Conservation (phyloP, 768 basidiomycete genomes). For the Xerocomus potaroensis region DNA sequence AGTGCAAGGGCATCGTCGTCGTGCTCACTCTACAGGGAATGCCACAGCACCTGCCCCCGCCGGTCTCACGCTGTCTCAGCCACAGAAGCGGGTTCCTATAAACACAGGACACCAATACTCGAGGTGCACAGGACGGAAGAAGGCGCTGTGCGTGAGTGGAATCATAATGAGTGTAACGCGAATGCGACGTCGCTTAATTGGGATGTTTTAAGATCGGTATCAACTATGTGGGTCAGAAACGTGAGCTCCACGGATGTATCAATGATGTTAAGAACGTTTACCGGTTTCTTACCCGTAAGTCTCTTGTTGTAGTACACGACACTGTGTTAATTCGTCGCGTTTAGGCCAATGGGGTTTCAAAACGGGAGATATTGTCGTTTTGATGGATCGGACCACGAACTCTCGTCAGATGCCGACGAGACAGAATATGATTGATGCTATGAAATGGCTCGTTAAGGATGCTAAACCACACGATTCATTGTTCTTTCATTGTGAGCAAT, state of each 20-base stretch:
- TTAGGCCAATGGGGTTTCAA: slow-evolving; percentile 44
- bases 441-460: slow-evolving; percentile 64
- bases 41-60: not conserved
- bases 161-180: not conserved
- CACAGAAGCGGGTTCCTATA: slow-evolving; percentile 3
- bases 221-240: slow-evolving; percentile 63
- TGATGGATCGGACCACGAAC: slow-evolving; percentile 45
- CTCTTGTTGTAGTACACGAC: not conserved
- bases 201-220: slow-evolving; percentile 61
- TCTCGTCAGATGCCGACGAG: slow-evolving; percentile 46
- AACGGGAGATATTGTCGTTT: slow-evolving; percentile 52
- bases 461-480: slow-evolving; percentile 69
- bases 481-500: slow-evolving; percentile 62
- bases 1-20: slow-evolving; percentile 14
- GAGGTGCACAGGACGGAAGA: slow-evolving; percentile 47
- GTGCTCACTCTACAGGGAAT: slow-evolving; percentile 19
- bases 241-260: slow-evolving; percentile 70
- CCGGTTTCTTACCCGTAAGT: slow-evolving; percentile 59
- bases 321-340: not conserved
- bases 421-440: slow-evolving; percentile 53
- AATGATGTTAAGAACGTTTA: slow-evolving; percentile 75
- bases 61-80: slow-evolving; percentile 5
- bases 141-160: slow-evolving; percentile 42
- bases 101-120: slow-evolving; percentile 36
- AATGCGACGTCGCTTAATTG: too few relatives aligned